Conservation (phyloP, 2,329 filamentous ascomycete genomes). For the Fusarium robinianum region DNA sequence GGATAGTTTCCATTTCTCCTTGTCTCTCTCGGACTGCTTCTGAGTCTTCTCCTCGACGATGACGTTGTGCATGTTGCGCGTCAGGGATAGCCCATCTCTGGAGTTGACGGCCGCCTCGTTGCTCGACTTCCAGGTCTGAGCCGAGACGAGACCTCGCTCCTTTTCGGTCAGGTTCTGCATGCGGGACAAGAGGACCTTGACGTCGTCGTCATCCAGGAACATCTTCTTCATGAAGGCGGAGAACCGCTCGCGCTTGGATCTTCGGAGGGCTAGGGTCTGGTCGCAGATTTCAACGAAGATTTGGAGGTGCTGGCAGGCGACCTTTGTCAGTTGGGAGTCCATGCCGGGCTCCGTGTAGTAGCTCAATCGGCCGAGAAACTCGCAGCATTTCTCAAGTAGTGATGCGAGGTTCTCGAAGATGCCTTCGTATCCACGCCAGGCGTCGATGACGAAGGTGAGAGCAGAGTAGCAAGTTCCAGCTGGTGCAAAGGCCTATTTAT, state of each 20-base stretch:
- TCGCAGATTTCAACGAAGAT: slow-evolving; percentile 45
- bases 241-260: slow-evolving; percentile 37
- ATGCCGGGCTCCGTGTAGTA: slow-evolving; percentile 39
- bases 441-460: slow-evolving; percentile 44
- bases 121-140: slow-evolving; percentile 42
- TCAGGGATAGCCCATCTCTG: slow-evolving; percentile 27
- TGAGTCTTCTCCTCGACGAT: slow-evolving; percentile 38
- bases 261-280: slow-evolving; percentile 37
- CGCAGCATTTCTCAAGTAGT: slow-evolving; percentile 40
- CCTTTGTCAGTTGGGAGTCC: slow-evolving; percentile 39
- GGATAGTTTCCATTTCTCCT: slow-evolving; percentile 37
- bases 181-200: slow-evolving; percentile 38
- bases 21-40: slow-evolving; percentile 38
- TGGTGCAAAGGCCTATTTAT: slow-evolving; percentile 43
- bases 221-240: slow-evolving; percentile 40
- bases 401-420: slow-evolving; percentile 42
- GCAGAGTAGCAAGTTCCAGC: slow-evolving; percentile 43
- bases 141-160: slow-evolving; percentile 40
- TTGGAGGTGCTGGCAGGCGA: slow-evolving; percentile 43
- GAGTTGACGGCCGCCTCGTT: slow-evolving; percentile 39
- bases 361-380: slow-evolving; percentile 41
- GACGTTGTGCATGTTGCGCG: slow-evolving; percentile 16
- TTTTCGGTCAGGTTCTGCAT: slow-evolving; percentile 43
- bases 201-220: slow-evolving; percentile 43
- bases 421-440: slow-evolving; percentile 43